Evolutionary conservation across 192 early-diverging fungal genomes (phyloP).

Genomic region (Linnemannia exigua): DNA sequence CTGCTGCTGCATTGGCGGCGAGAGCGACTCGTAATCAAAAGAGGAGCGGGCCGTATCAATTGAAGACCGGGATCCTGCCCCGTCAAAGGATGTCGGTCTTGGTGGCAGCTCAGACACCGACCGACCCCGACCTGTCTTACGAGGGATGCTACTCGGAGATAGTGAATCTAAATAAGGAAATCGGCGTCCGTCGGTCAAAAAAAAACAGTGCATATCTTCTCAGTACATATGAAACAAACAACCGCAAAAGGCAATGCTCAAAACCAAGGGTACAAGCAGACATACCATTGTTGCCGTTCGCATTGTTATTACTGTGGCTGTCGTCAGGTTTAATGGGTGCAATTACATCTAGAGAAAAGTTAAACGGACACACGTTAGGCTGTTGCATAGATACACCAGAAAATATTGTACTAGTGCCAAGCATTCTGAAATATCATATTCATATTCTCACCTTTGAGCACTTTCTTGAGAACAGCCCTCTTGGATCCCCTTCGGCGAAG

Average conservation of each 20-base stretch:
- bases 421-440: neutral
- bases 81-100: conserved; percentile 43
- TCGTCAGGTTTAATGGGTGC: conserved; percentile 37
- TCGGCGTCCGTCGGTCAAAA: neutral
- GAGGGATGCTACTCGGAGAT: conserved; percentile 9
- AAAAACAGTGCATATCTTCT: neutral
- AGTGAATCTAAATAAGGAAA: conserved; percentile 24
- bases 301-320: conserved; percentile 29
- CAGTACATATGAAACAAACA: neutral
- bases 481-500: conserved; percentile 43
- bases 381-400: neutral
- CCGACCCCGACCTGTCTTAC: conserved; percentile 35
- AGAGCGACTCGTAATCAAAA: conserved; percentile 26
- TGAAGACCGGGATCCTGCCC: neutral
- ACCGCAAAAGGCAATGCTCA: neutral
- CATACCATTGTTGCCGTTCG: neutral
- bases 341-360: conserved; percentile 39
- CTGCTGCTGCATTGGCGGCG: neutral
- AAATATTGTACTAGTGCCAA: neutral
- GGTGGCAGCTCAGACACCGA: conserved; percentile 52
- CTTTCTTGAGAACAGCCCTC: conserved; percentile 33
- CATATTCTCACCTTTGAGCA: conserved; percentile 25
- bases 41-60: conserved; percentile 21
- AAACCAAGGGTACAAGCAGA: neutral
- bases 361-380: neutral